Percentiles rank a stretch among this genome's conserved stretches.
Conservation (phyloP, 352 stramenopile species). For the Globisporangium recalcitrans region DNA sequence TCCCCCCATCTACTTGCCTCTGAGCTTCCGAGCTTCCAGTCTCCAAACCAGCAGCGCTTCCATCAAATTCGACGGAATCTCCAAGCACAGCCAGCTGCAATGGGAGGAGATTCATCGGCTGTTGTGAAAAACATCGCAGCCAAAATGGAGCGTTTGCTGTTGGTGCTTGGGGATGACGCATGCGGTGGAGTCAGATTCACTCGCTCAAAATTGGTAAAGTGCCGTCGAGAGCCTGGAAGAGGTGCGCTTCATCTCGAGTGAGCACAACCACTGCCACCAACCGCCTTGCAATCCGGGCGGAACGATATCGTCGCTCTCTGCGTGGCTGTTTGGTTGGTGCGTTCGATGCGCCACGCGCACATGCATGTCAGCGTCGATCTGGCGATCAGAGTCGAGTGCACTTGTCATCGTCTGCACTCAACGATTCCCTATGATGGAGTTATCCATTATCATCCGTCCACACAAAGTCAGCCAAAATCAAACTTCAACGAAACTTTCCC, state of each 20-base stretch:
- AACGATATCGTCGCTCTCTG: background rate
- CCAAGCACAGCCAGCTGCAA: background rate
- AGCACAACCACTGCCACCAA: background rate
- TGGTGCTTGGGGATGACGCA: background rate
- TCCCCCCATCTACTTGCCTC: background rate
- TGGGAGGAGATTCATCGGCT: background rate
- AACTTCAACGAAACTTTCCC: too few relatives aligned
- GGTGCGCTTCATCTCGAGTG: background rate
- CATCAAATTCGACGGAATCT: background rate
- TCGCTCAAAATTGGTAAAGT: background rate
- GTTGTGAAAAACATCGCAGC: background rate
- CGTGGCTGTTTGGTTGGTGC: background rate
- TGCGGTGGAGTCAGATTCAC: background rate
- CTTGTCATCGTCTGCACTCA: background rate
- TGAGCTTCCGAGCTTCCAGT: too few relatives aligned
- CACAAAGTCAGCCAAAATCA: too few relatives aligned
- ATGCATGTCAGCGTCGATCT: conserved; percentile 5
- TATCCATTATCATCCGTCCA: conserved; percentile 5
- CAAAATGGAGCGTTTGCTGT: background rate
- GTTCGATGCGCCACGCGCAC: background rate
- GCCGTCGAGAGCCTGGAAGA: background rate
- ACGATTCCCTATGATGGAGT: background rate
- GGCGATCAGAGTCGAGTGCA: background rate
- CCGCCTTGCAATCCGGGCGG: background rate
- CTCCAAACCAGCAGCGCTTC: too few relatives aligned